Conservation (phyloP, 2,329 filamentous ascomycete species). For the Sphaerostilbella broomeana region DNA sequence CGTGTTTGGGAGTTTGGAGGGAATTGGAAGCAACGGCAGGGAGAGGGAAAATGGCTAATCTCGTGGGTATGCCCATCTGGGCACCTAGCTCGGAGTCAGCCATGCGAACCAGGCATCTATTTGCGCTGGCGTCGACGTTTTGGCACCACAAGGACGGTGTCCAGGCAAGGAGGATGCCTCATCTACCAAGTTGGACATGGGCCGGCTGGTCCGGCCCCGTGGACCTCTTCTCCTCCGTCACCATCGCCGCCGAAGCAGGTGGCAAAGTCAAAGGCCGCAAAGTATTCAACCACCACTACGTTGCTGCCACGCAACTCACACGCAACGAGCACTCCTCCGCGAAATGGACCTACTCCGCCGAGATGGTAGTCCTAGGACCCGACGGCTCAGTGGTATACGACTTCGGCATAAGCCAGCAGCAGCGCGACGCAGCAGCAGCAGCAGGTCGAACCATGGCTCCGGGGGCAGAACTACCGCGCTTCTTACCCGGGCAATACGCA, state of each 20-base stretch:
- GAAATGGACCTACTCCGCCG: conserved; percentile 30
- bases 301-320: conserved; percentile 29
- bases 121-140: conserved; percentile 30
- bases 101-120: conserved; percentile 25
- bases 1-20: conserved; percentile 26
- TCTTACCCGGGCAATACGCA: conserved; percentile 22
- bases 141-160: conserved; percentile 28
- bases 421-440: background rate
- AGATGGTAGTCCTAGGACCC: conserved; percentile 23
- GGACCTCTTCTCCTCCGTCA: conserved; percentile 28
- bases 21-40: conserved; percentile 27
- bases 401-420: conserved; percentile 16
- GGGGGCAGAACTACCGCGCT: conserved; percentile 19
- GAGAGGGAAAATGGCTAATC: conserved; percentile 23
- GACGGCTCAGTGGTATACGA: conserved; percentile 28
- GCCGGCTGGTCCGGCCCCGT: conserved; percentile 31
- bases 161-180: conserved; percentile 21
- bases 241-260: conserved; percentile 24
- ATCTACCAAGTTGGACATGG: conserved; percentile 33
- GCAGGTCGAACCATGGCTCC: no score
- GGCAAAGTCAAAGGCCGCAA: conserved; percentile 24
- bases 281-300: conserved; percentile 30
- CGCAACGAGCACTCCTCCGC: conserved; percentile 26
- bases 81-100: conserved; percentile 16
- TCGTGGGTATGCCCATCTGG: conserved; percentile 30